phyloP scores from a whole-genome alignment of 2,329 filamentous ascomycete species.

The Bertia moriformis region DNA sequence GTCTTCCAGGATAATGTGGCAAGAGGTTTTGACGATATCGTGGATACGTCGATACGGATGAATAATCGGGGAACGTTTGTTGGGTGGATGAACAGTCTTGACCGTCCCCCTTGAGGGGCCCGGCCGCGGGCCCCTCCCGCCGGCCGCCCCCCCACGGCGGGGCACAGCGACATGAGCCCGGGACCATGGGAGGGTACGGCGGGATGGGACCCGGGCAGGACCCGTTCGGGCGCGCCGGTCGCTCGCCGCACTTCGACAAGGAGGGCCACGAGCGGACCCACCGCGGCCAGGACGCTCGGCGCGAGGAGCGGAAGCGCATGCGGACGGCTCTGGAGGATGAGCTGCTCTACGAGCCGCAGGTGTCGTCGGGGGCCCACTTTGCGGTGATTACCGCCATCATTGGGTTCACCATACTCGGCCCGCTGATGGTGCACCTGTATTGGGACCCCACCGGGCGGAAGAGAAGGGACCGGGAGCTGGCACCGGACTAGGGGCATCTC shows the following conservation, averaged over 20 bases:
- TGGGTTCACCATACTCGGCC: too few species aligned
- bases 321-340: constrained; percentile 11
- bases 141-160: constrained; percentile 3
- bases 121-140: constrained; percentile 6
- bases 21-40: constrained; percentile 1
- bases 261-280: constrained; percentile 62
- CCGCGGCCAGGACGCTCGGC: constrained; percentile 38
- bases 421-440: too few species aligned
- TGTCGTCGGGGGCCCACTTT: too few species aligned
- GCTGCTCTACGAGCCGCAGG: too few species aligned
- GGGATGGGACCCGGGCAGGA: constrained; percentile 48
- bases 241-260: constrained; percentile 68
- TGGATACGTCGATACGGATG: neutral
- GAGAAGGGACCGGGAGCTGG: too few species aligned
- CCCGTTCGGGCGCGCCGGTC: constrained; percentile 24
- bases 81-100: neutral
- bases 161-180: constrained; percentile 4
- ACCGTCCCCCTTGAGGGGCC: constrained; percentile 10
- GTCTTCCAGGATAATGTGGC: neutral
- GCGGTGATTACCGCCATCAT: too few species aligned
- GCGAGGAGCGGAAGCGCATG: constrained; percentile 23
- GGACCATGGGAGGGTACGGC: constrained; percentile 17
- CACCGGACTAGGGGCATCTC: too few species aligned
- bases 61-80: neutral
- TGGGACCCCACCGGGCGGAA: too few species aligned